These are phyloP conservation scores for Pyrenula aspistea DNA, from an alignment of 495 filamentous ascomycete genomes.

Conservation along the genomic window DNA sequence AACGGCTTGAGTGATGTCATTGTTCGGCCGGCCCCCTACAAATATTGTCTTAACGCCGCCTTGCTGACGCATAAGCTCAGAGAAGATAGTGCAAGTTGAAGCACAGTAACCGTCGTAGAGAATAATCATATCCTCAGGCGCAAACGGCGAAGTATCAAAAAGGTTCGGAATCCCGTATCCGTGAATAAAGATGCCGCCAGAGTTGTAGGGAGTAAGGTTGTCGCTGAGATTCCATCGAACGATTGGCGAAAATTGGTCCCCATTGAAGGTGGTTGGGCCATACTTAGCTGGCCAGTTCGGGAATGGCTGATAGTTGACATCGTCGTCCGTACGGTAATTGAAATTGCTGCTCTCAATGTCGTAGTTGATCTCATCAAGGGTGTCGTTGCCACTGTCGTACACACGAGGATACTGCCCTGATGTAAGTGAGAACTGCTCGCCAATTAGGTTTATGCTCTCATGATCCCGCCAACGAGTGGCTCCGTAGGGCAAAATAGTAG, in stretches of 20 bases:
- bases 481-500: background rate
- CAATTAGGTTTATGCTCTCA: background rate
- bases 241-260: background rate
- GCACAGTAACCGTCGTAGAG: constrained; percentile 36
- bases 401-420: background rate
- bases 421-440: background rate
- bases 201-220: background rate
- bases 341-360: background rate
- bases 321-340: background rate
- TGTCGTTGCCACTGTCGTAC: constrained; percentile 1
- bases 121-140: constrained; percentile 29
- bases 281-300: background rate
- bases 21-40: constrained; percentile 30
- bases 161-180: constrained; percentile 14
- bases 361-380: background rate
- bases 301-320: background rate
- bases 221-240: background rate
- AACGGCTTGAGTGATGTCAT: constrained; percentile 30
- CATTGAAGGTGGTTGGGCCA: background rate
- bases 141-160: constrained; percentile 17
- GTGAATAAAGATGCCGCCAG: constrained; percentile 11
- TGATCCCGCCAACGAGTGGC: background rate
- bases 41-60: constrained; percentile 36
- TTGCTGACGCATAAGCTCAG: constrained; percentile 38
- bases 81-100: constrained; percentile 39